Evolutionary conservation across 116 monocot species (phyloP), one percentile per base, ranked within the genome.

Genomic region (Phalaenopsis hybrid): DNA sequence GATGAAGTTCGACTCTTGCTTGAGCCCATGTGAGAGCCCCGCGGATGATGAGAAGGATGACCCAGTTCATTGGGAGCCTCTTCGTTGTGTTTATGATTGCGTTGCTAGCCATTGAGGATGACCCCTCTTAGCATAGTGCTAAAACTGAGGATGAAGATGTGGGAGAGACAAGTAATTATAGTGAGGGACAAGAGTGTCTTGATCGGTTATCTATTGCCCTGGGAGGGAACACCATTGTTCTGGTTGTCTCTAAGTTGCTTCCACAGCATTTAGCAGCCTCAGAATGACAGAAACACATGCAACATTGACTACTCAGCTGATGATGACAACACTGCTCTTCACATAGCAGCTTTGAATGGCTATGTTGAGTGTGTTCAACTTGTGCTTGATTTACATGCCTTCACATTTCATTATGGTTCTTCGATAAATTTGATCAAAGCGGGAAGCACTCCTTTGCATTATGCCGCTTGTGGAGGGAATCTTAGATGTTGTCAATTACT

Each of bases 371-470:
- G 99, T 83, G 89, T 99, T 16, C 93, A 95, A 20, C 91, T 99
- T 17, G 79, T 99, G 48, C 92, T 99, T 75, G 99, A 95, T 87
- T 84, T 99, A 69, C 91, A 90, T 84, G 95, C 99, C 44, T 93
- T 93, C 15, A 99, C 99, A 41, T 93, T 95, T 68, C 92, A 91
- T 73, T 99, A 99, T 84, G 98, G 98, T 10, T 86, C 93, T 25
- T 84, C 95, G 0, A 84, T 86, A 61, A 93, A 93, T 82, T 82
- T 93, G 85, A 93, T 99, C 75, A 95, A 95, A 77, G 88, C 92
- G 73, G 94, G 99, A 77, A 95, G 99, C 81, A 99, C 93, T 78
- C 99, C 95, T 63, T 86, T 99, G 86, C 99, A 99, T 88, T 99
- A 95, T 95, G 99, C 93, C 33, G 99, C 95, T 81, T 95, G 92